Evolutionary conservation across 1,139 yeast genomes (phyloP).

Genomic region (Trichomonascaceae sp.): DNA sequence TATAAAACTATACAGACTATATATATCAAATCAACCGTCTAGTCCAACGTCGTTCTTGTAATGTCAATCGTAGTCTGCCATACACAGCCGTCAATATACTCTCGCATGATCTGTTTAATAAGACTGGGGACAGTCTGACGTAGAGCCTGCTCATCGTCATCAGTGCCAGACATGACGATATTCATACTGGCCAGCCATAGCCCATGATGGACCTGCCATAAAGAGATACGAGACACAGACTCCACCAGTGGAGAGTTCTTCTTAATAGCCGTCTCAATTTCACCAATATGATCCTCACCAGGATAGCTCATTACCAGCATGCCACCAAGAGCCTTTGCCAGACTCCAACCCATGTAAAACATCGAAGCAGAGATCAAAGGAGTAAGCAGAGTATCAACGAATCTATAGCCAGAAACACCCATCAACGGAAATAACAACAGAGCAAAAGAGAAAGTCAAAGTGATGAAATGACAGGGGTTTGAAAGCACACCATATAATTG

Average conservation of each 20-base stretch:
- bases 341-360: constrained; percentile 38
- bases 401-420: constrained; percentile 20
- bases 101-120: constrained; percentile 27
- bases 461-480: constrained; percentile 60
- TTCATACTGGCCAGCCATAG: constrained; percentile 37
- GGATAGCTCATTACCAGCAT: constrained; percentile 42
- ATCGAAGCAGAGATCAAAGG: constrained; percentile 36
- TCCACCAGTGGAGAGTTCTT: constrained; percentile 26
- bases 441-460: constrained; percentile 47
- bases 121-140: constrained; percentile 29
- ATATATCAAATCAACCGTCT: neutral
- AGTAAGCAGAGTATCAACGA: constrained; percentile 33
- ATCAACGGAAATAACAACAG: constrained; percentile 31
- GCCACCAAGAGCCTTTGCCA: constrained; percentile 38
- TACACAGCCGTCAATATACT: constrained; percentile 16
- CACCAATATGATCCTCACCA: constrained; percentile 33
- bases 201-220: constrained; percentile 41
- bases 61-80: constrained; percentile 40
- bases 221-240: constrained; percentile 30
- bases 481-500: constrained; percentile 28
- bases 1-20: neutral
- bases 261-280: constrained; percentile 24
- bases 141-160: constrained; percentile 31
- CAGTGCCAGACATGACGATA: constrained; percentile 31
- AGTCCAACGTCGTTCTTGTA: constrained; percentile 19